Conservation (phyloP, 257 asterid species). For the Cynanchum wilfordii region DNA sequence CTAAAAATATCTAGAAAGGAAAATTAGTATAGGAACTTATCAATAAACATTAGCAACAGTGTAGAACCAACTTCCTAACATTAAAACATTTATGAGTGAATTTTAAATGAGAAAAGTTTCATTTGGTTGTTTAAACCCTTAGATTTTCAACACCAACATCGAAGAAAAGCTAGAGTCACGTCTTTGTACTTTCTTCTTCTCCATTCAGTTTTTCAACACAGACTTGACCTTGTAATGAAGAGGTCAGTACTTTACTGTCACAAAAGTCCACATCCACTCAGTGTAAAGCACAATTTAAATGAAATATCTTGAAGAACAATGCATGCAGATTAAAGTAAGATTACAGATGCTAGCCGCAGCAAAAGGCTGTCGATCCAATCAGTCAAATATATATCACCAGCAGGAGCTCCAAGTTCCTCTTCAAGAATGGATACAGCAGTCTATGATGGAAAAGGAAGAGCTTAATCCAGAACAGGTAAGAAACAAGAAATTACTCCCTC, state of each 20-base stretch:
- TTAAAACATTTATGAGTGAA: neutral
- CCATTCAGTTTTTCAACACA: constrained; percentile 80
- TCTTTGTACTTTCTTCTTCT: constrained; percentile 74
- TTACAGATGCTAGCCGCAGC: constrained; percentile 96
- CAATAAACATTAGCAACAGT: neutral
- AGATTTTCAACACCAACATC: constrained; percentile 83
- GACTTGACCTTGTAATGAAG: constrained; percentile 61
- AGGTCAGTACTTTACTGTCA: constrained; percentile 7
- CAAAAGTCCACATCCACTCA: neutral
- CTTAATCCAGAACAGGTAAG: constrained; percentile 55
- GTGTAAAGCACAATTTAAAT: too few species aligned
- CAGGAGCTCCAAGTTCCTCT: constrained; percentile 71
- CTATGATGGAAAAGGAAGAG: constrained; percentile 87
- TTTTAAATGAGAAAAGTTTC: constrained; percentile 4
- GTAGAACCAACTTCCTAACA: constrained; percentile 1
- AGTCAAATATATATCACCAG: constrained; percentile 47
- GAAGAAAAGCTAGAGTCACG: constrained; percentile 81
- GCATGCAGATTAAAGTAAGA: constrained; percentile 4
- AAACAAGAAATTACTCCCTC: constrained; percentile 2
- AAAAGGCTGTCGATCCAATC: constrained; percentile 79
- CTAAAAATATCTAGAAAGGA: neutral
- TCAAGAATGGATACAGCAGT: constrained; percentile 72
- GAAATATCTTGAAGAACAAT: neutral
- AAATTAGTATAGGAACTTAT: neutral
- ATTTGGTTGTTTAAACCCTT: constrained; percentile 46